Conservation (phyloP, 495 filamentous ascomycete species). For the Penicillium canariense region DNA sequence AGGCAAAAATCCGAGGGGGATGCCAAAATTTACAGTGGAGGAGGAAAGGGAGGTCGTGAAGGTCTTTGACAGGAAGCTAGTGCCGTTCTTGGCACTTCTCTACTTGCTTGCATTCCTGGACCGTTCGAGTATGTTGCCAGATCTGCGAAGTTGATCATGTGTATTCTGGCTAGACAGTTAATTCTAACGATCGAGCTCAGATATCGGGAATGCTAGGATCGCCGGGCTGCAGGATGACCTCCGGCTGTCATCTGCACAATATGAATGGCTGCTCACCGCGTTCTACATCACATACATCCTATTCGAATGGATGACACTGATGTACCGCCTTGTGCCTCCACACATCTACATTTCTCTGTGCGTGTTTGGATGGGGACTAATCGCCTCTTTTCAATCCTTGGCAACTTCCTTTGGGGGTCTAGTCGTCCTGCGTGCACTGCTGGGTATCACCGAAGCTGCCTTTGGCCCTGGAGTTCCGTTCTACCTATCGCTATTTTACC, state of each 20-base stretch:
- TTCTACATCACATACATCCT: constrained; percentile 73
- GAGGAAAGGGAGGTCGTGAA: constrained; percentile 71
- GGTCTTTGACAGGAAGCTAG: constrained; percentile 72
- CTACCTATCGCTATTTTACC: constrained; percentile 62
- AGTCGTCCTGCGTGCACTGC: constrained; percentile 45
- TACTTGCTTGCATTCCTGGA: constrained; percentile 83
- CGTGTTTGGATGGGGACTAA: constrained; percentile 52
- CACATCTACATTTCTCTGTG: constrained; percentile 57
- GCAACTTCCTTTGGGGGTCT: constrained; percentile 51
- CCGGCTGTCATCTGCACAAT: constrained; percentile 51
- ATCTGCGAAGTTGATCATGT: too few species aligned
- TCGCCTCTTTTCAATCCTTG: constrained; percentile 70
- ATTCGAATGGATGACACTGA: constrained; percentile 69
- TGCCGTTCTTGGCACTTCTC: constrained; percentile 74
- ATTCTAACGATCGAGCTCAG: constrained; percentile 34
- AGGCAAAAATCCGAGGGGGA: constrained; percentile 15
- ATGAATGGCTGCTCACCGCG: constrained; percentile 65
- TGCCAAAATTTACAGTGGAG: constrained; percentile 60
- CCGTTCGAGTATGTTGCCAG: constrained; percentile 70
- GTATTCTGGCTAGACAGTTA: neutral
- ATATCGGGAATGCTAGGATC: constrained; percentile 78
- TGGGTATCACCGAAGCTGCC: constrained; percentile 60
- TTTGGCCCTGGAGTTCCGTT: constrained; percentile 63
- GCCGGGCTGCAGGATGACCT: constrained; percentile 70
- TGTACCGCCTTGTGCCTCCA: constrained; percentile 55